Evolutionary conservation across 768 basidiomycete species (phyloP).

Genomic region (Boletus tylopilopsis): DNA sequence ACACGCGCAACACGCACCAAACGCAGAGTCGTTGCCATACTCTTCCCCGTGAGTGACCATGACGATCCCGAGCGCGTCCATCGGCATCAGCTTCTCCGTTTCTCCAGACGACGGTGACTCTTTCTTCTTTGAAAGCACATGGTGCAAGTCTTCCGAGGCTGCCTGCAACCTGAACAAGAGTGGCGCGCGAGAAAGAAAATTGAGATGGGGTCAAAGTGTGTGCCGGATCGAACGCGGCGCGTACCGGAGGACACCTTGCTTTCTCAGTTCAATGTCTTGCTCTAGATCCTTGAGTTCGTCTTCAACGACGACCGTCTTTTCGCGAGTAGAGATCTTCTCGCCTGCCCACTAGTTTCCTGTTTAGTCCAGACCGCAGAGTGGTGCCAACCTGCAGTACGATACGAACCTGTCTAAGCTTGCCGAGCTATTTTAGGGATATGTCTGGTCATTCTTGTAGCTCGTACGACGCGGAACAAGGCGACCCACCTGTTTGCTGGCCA

Average conservation of each 20-base stretch:
- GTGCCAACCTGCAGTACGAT: background rate
- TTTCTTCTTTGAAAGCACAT: constrained; percentile 72
- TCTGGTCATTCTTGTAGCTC: background rate
- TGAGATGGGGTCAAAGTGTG: background rate
- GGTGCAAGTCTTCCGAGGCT: constrained; percentile 70
- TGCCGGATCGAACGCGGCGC: constrained; percentile 22
- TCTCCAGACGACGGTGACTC: constrained; percentile 58
- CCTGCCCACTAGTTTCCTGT: constrained; percentile 68
- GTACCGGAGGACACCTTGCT: constrained; percentile 69
- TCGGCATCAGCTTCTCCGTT: constrained; percentile 64
- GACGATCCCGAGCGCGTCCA: constrained; percentile 79
- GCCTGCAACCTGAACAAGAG: constrained; percentile 53
- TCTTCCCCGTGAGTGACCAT: constrained; percentile 87
- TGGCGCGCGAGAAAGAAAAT: background rate
- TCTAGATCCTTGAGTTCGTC: constrained; percentile 79
- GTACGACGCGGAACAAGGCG: background rate
- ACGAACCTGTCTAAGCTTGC: constrained; percentile 72
- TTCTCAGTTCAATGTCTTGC: constrained; percentile 77
- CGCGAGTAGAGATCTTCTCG: constrained; percentile 80
- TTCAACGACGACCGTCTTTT: constrained; percentile 70
- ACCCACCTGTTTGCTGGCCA: constrained; percentile 67
- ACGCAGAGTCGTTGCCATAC: constrained; percentile 71
- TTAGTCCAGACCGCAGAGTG: constrained; percentile 10
- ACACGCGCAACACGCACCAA: constrained; percentile 42
- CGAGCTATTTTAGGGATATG: constrained; percentile 46